Percentiles rank a stretch among this genome's conserved stretches.
Conservation (phyloP, 768 basidiomycete species). For the Russula dissimulans region DNA sequence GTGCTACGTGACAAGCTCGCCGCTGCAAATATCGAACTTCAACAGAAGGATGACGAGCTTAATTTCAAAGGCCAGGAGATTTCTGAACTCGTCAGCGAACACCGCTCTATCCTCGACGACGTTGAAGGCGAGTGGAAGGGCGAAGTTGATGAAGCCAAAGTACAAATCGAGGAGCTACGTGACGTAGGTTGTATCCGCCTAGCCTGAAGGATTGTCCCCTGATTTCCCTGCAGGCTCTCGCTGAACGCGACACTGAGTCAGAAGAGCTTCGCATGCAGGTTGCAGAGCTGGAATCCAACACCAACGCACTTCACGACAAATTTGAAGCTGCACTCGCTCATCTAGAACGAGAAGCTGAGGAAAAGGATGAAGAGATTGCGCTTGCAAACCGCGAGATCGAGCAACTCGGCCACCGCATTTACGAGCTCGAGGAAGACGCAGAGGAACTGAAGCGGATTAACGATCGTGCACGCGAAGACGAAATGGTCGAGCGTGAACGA, state of each 20-base stretch:
- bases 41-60: conserved; percentile 81
- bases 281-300: conserved; percentile 65
- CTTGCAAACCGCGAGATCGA: conserved; percentile 69
- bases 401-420: conserved; percentile 67
- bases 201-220: not conserved
- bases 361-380: conserved; percentile 72
- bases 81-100: conserved; percentile 67
- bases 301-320: conserved; percentile 59
- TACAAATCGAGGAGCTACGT: conserved; percentile 69
- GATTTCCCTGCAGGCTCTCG: conserved; percentile 42
- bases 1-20: conserved; percentile 67
- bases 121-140: conserved; percentile 84
- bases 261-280: conserved; percentile 66
- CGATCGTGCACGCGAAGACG: conserved; percentile 63
- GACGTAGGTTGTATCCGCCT: conserved; percentile 40
- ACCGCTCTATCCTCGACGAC: conserved; percentile 58
- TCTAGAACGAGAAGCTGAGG: conserved; percentile 67
- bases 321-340: conserved; percentile 69
- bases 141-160: conserved; percentile 73
- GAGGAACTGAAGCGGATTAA: conserved; percentile 67
- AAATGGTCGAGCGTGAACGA: conserved; percentile 56
- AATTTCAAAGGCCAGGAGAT: conserved; percentile 72
- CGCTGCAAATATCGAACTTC: conserved; percentile 70
- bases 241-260: conserved; percentile 72
- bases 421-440: conserved; percentile 78